These are phyloP conservation scores for Geotrichum ghanense DNA, from an alignment of 805 yeast species.

Conservation along the genomic window DNA sequence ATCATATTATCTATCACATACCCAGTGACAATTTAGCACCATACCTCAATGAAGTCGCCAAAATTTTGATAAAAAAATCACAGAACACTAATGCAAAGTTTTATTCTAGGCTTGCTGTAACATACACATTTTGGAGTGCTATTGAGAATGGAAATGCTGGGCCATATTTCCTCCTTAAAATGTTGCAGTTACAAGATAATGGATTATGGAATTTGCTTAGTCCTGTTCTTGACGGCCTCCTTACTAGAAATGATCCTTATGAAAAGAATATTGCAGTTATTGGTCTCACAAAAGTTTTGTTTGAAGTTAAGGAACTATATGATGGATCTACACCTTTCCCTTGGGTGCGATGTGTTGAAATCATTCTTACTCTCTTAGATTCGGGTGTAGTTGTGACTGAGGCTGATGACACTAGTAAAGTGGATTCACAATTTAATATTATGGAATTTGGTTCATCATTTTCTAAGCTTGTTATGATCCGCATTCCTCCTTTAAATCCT, in stretches of 20 bases:
- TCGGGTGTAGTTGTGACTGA: constrained; percentile 28
- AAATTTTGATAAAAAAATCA: constrained; percentile 66
- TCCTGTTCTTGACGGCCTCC: constrained; percentile 24
- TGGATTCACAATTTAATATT: constrained; percentile 46
- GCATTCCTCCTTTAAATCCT: constrained; percentile 60
- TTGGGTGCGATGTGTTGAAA: constrained; percentile 34
- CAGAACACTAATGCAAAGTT: constrained; percentile 76
- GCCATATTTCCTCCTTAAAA: constrained; percentile 37
- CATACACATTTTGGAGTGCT: constrained; percentile 45
- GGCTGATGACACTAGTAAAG: constrained; percentile 12
- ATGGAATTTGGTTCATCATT: constrained; percentile 79
- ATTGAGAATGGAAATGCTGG: constrained; percentile 28
- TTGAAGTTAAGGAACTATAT: constrained; percentile 26
- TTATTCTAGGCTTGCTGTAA: constrained; percentile 56
- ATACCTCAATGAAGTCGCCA: constrained; percentile 60
- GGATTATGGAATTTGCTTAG: constrained; percentile 26
- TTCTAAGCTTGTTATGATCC: constrained; percentile 59
- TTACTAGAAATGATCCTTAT: constrained; percentile 27
- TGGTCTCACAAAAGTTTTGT: constrained; percentile 37
- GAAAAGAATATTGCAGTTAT: constrained; percentile 38
- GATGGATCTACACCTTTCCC: constrained; percentile 33
- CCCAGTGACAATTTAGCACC: constrained; percentile 39
- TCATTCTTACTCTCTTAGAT: constrained; percentile 33
- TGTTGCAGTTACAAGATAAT: constrained; percentile 29
- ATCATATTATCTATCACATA: constrained; percentile 48